Evolutionary conservation across 225 moss, liverwort and hornwort species (phyloP), one percentile per base, ranked within the genome.

Genomic region (Physcomitrium patens): DNA sequence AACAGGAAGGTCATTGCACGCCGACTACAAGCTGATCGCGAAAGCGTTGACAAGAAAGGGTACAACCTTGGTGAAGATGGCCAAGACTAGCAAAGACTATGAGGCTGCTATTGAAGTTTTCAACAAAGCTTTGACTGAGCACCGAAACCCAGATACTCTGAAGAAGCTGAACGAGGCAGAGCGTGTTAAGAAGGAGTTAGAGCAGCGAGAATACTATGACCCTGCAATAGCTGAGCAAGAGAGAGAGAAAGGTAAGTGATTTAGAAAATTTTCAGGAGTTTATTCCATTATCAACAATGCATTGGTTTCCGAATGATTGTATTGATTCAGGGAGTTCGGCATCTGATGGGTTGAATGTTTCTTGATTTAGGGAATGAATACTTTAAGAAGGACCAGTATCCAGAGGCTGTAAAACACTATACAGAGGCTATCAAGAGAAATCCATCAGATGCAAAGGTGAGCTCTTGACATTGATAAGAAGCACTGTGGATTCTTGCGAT

Each of bases 21-120:
- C 97, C 3, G 99, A 99, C 60, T 99, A 23, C 66, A 99, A 95
- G 67, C 77, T 95, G 68, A 87, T 99, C 75, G 91, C 99, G 1
- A 92, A 93, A 76, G 99, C 99, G 10, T 55, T 99, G 58, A 95
- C 99, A 42, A 86, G 95, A 69, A 99, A 99, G 72, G 99, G 99
- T 46, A 92, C 95, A 51, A 93, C 99, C 13, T 89, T 84, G 71
- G 87, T 95, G 48, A 99, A 99, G 76, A 7, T 93, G 84, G 91
- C 93, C 17, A 93, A 94, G 69, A 82, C 83, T 16, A 86, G 93
- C 9, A 91, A 91, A 68, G 99, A 99, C 51, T 99, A 93, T 55
- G 89, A 87, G 2, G 78, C 79, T 22, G 95, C 94, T 2, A 90
- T 99, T 12, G 95, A 95, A 72, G 86, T 89, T 59, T 99, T 95